Percentiles rank a stretch among this genome's conserved stretches.
Conservation (phyloP, 164 flowering plant genomes). For the Platanus orientalis region DNA sequence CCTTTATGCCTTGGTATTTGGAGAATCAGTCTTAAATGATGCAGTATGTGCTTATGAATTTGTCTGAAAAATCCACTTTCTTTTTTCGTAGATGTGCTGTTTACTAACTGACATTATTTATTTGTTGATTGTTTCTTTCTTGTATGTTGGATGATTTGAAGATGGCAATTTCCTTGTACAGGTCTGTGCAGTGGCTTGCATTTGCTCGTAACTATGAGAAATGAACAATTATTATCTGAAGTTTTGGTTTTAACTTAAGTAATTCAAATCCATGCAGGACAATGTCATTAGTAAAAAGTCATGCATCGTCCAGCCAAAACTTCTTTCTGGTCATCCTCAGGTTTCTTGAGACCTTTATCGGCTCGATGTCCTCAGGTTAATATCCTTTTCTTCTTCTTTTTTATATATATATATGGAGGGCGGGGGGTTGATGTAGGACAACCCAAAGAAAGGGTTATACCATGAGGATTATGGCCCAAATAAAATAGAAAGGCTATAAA, state of each 20-base stretch:
- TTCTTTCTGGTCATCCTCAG: slow-evolving; percentile 66
- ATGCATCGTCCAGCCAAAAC: slow-evolving; percentile 61
- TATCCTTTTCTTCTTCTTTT: background rate
- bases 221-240: background rate
- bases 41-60: slow-evolving; percentile 61
- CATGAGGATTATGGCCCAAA: too few species aligned
- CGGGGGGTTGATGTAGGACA: too few species aligned
- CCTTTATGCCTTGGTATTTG: slow-evolving; percentile 97
- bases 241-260: background rate
- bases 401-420: too few species aligned
- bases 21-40: slow-evolving; percentile 98
- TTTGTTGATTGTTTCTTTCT: slow-evolving; percentile 9
- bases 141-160: slow-evolving; percentile 28
- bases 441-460: too few species aligned
- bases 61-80: background rate
- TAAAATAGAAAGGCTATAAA: too few species aligned
- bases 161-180: slow-evolving; percentile 99
- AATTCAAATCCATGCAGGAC: slow-evolving; percentile 49
- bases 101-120: slow-evolving; percentile 9
- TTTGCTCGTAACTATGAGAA: background rate
- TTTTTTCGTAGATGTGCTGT: background rate
- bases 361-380: slow-evolving; percentile 92
- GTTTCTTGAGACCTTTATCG: slow-evolving; percentile 97
- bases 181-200: slow-evolving; percentile 37
- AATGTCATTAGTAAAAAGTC: slow-evolving; percentile 78